Evolutionary conservation across 75 land plant genomes (phyloP), one percentile per base, ranked within the genome.

Genomic region (Cunninghamia lanceolata): DNA sequence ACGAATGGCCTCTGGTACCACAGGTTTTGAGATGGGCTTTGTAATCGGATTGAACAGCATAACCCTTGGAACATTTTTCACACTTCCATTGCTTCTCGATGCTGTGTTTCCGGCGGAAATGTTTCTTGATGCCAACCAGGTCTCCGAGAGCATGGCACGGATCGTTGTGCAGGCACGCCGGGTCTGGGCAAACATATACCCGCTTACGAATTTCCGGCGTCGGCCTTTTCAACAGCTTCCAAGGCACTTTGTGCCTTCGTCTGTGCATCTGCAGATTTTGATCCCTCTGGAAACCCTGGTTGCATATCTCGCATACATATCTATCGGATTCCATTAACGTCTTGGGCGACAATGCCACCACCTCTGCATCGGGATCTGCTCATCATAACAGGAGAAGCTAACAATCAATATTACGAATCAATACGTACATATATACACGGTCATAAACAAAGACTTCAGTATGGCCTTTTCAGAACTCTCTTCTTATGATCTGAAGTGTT

Each of bases 21-120:
- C 99, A 98, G 43, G 99, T 98, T 87, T 98, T 98, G 85, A 98
- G 92, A 63, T 98, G 99, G 36, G 99, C 99, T 79, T 98, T 98
- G 89, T 92, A 98, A 82, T 98, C 99, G 1, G 99, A 98, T 42
- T 98, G 99, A 50, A 98, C 99, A 16, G 99, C 99, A 75, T 96
- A 98, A 3, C 91, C 97, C 84, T 98, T 98, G 16, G 95, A 94
- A 90, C 99, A 98, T 76, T 93, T 93, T 21, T 89, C 93, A 82
- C 99, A 98, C 50, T 88, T 94, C 99, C 99, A 98, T 88, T 96
- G 99, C 89, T 94, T 93, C 84, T 93, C 92, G 43, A 82, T 91
- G 88, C 96, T 92, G 88, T 98, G 99, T 87, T 98, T 98, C 42
- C 99, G 59, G 4, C 99, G 84, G 88, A 93, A 98, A 53, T 98